phyloP scores from a whole-genome alignment of 768 basidiomycete genomes.

The Russula compacta region DNA sequence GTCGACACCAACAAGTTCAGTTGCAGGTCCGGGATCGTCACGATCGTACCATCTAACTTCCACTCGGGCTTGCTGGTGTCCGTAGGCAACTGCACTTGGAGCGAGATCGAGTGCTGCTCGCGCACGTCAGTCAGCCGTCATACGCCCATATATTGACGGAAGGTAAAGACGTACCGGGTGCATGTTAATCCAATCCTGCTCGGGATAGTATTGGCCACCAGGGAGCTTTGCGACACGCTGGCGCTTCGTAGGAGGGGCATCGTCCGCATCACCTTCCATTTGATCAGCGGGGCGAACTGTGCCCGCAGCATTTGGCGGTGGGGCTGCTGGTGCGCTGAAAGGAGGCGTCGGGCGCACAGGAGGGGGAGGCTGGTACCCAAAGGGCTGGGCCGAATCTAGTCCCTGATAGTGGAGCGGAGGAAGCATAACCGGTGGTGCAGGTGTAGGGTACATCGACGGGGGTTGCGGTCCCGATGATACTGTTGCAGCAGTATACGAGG shows the following conservation, averaged over 20 bases:
- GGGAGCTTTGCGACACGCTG: constrained; percentile 81
- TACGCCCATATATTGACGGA: neutral
- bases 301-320: constrained; percentile 45
- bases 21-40: constrained; percentile 75
- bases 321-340: constrained; percentile 54
- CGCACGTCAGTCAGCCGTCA: neutral
- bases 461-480: constrained; percentile 91
- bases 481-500: constrained; percentile 72
- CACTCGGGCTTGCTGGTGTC: constrained; percentile 84
- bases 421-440: constrained; percentile 60
- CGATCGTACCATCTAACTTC: constrained; percentile 77
- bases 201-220: constrained; percentile 75
- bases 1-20: constrained; percentile 80
- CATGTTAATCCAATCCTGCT: constrained; percentile 83
- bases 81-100: constrained; percentile 75
- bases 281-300: constrained; percentile 74
- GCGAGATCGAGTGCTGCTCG: constrained; percentile 69
- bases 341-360: constrained; percentile 21
- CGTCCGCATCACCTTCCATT: constrained; percentile 59
- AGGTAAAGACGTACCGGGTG: constrained; percentile 53
- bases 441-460: constrained; percentile 54
- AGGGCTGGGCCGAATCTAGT: constrained; percentile 64
- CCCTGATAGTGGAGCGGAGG: constrained; percentile 83
- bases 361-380: constrained; percentile 65
- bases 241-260: constrained; percentile 76